phyloP scores from a whole-genome alignment of 768 basidiomycete species.

The Russula dissimulans region DNA sequence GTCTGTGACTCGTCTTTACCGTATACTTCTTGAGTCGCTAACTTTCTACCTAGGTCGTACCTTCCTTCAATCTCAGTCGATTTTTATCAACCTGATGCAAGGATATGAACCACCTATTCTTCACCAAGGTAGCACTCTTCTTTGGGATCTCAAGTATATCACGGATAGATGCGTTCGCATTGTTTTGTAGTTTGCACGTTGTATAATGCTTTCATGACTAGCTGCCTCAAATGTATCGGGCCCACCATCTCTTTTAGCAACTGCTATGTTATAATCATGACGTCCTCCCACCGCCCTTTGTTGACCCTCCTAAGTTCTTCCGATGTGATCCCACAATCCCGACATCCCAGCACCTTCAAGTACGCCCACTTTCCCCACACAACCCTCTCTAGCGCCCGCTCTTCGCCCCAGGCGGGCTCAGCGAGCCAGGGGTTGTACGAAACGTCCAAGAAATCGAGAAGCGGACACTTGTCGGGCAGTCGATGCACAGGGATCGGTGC shows the following conservation, averaged over 20 bases:
- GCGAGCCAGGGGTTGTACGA: slow-evolving; percentile 53
- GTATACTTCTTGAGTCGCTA: background rate
- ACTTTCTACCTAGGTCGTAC: slow-evolving; percentile 4
- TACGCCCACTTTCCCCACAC: slow-evolving; percentile 51
- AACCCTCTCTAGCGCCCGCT: slow-evolving; percentile 37
- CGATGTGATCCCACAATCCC: slow-evolving; percentile 40
- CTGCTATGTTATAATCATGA: slow-evolving; percentile 37
- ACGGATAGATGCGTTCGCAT: background rate
- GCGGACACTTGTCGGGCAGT: slow-evolving; percentile 49
- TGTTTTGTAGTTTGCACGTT: slow-evolving; percentile 14
- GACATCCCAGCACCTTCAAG: slow-evolving; percentile 46
- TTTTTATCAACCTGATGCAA: slow-evolving; percentile 8
- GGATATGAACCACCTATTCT: background rate
- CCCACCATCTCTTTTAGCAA: background rate
- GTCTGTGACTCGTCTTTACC: background rate
- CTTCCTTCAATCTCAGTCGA: slow-evolving; percentile 6
- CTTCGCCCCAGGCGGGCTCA: slow-evolving; percentile 23
- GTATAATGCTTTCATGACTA: slow-evolving; percentile 8
- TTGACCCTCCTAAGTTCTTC: slow-evolving; percentile 42
- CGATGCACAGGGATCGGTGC: slow-evolving; percentile 43
- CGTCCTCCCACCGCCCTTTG: slow-evolving; percentile 55
- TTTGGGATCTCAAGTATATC: background rate
- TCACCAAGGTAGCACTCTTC: slow-evolving; percentile 6
- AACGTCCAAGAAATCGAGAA: slow-evolving; percentile 54
- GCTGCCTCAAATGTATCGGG: background rate